A percentile compares a stretch with the other conserved stretches of the same genome.
Conservation (phyloP, 2,329 filamentous ascomycete species). For the Mycosphaerella arachidis region DNA sequence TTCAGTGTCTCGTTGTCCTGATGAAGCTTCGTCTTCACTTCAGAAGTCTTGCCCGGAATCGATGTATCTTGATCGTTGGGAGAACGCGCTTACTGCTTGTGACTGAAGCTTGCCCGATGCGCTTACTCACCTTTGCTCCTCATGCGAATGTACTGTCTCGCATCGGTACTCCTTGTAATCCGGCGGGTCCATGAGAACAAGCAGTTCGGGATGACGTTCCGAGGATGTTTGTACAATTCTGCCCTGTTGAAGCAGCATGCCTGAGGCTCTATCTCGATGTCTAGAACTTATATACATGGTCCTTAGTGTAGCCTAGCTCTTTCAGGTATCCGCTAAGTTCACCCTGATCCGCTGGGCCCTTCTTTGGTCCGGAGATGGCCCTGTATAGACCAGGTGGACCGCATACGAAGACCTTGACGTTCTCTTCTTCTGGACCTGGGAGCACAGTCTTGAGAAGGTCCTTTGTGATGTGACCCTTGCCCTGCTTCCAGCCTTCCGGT, state of each 20-base stretch:
- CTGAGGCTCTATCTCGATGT: slow-evolving; percentile 1
- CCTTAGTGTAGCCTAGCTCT: slow-evolving; percentile 76
- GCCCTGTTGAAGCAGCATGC: background rate
- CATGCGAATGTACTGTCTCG: too few relatives aligned
- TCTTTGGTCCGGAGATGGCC: slow-evolving; percentile 83
- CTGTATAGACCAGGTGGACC: slow-evolving; percentile 92
- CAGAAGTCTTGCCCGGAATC: background rate
- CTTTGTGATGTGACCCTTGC: slow-evolving; percentile 79
- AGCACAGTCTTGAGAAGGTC: slow-evolving; percentile 92
- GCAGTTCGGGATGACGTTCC: background rate
- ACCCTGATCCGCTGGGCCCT: slow-evolving; percentile 88
- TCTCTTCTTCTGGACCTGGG: slow-evolving; percentile 83
- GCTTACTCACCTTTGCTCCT: too few relatives aligned
- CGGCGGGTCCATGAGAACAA: background rate
- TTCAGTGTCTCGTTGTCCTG: background rate
- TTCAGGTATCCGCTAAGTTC: slow-evolving; percentile 77
- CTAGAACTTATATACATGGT: slow-evolving; percentile 96
- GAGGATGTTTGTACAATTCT: slow-evolving; percentile 15
- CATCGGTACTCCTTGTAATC: too few relatives aligned
- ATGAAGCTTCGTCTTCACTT: background rate
- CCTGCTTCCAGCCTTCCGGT: slow-evolving; percentile 70
- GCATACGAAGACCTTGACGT: slow-evolving; percentile 96
- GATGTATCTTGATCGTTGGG: background rate
- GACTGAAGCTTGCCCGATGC: too few relatives aligned
- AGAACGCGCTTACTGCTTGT: too few relatives aligned